A percentile compares a stretch with the other conserved stretches of the same genome.
phyloP scores from a whole-genome alignment of 2,329 filamentous ascomycete genomes.

The Davidsoniella neocaledoniae region DNA sequence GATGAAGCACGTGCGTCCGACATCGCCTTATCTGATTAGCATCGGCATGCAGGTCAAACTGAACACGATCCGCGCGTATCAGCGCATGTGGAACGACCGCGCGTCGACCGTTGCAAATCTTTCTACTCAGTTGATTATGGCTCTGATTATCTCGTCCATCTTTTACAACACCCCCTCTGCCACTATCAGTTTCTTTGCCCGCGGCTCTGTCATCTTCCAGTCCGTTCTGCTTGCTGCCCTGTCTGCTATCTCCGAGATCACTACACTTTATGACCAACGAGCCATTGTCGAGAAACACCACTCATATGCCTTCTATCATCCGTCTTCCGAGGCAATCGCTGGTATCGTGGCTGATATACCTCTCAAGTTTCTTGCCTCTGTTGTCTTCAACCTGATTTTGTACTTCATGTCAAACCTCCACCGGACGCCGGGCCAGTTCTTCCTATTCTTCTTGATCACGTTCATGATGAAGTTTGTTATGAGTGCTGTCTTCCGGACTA shows the following conservation, averaged over 20 bases:
- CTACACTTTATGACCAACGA: conserved; percentile 26
- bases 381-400: conserved; percentile 36
- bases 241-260: conserved; percentile 38
- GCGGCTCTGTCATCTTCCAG: conserved; percentile 42
- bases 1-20: conserved; percentile 33
- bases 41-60: conserved; percentile 35
- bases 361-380: conserved; percentile 34
- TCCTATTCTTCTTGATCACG: conserved; percentile 57
- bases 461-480: conserved; percentile 54
- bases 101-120: conserved; percentile 29
- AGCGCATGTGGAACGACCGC: conserved; percentile 35
- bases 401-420: conserved; percentile 39
- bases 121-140: conserved; percentile 34
- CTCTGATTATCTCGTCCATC: conserved; percentile 44
- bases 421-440: conserved; percentile 50
- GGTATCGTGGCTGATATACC: conserved; percentile 39
- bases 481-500: conserved; percentile 59
- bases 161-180: conserved; percentile 36
- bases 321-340: conserved; percentile 35
- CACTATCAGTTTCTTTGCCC: conserved; percentile 34
- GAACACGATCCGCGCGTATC: conserved; percentile 33
- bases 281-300: conserved; percentile 33
- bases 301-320: conserved; percentile 34
- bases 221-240: conserved; percentile 43
- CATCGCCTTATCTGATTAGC: conserved; percentile 41